Evolutionary conservation across 768 basidiomycete species (phyloP).

Genomic region (Tulasnella sp.): DNA sequence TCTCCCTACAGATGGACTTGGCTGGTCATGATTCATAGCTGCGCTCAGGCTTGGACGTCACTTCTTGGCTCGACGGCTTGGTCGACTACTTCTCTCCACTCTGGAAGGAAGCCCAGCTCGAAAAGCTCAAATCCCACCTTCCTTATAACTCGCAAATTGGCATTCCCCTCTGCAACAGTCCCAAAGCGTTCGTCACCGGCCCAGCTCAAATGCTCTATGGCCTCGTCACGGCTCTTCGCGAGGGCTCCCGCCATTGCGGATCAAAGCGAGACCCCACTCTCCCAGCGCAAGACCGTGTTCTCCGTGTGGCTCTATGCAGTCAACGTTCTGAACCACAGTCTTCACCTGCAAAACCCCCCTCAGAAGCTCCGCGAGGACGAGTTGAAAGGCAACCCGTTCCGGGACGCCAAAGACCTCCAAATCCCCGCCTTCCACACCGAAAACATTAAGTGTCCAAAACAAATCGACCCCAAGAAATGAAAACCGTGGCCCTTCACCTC

Average conservation of each 20-base stretch:
- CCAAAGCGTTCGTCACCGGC: slow-evolving; percentile 88
- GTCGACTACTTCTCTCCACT: slow-evolving; percentile 53
- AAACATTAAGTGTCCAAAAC: slow-evolving; percentile 64
- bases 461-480: slow-evolving; percentile 59
- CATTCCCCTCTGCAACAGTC: slow-evolving; percentile 88
- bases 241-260: slow-evolving; percentile 78
- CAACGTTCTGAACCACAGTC: slow-evolving; percentile 91
- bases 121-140: slow-evolving; percentile 82
- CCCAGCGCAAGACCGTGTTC: slow-evolving; percentile 90
- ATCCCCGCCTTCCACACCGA: slow-evolving; percentile 92
- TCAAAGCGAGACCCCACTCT: slow-evolving; percentile 86
- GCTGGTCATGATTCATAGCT: slow-evolving; percentile 48
- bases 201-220: slow-evolving; percentile 88
- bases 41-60: slow-evolving; percentile 72
- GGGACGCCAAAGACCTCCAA: slow-evolving; percentile 43
- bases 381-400: slow-evolving; percentile 14
- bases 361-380: slow-evolving; percentile 48
- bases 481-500: slow-evolving; percentile 52
- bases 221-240: slow-evolving; percentile 80
- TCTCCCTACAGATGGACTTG: slow-evolving; percentile 43
- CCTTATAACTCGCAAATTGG: slow-evolving; percentile 63
- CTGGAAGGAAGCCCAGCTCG: slow-evolving; percentile 73
- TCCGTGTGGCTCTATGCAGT: slow-evolving; percentile 89
- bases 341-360: slow-evolving; percentile 62
- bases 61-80: slow-evolving; percentile 71